Evolutionary conservation across 2,329 filamentous ascomycete genomes (phyloP), one percentile per base, ranked within the genome.

Genomic region (Decorospora gaudefroyi): DNA sequence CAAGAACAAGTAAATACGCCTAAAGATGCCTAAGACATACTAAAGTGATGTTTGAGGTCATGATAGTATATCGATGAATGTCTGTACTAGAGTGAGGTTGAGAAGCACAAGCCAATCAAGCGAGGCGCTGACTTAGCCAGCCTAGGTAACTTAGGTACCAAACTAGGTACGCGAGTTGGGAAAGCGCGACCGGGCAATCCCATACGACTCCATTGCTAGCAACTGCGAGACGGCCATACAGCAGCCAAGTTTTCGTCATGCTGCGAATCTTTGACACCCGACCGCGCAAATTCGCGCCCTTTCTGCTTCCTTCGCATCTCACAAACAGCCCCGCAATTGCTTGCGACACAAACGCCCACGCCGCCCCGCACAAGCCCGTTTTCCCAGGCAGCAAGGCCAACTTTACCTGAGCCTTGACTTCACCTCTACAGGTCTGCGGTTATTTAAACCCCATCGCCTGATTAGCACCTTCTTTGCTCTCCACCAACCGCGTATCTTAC

Each of bases 331-430:
- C 21, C 35, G 26, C 41, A 22, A 34, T 22, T 31, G 23, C 42
- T 42, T 15, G 38, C 30, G 22, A 42, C 35, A 41, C 34, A 32
- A 42, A 40, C 34, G 36, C 34, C 21, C 25, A n/a, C n/a, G n/a
- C 23, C 35, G 42, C 49, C 46, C 29, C 46, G 46, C 51, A 6
- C 27, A 13, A 23, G 28, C 30, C 39, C 48, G 36, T 45, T 33
- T 41, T 44, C 46, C 42, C 44, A 61, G 56, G 56, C 56, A 56
- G 38, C 56, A 51, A 42, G 26, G 11, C 12, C 38, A 28, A 13
- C 38, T 36, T 42, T 27, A 18, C 22, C 19, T 43, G 18, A 18
- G 15, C 31, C 17, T 7, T 28, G 19, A 32, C 19, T 15, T 21
- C 29, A 17, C 30, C 22, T 17, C 11, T 18, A 12, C 11, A 27